Evolutionary conservation across 257 asterid genomes (phyloP).

Genomic region (Salvia rosmarinus): DNA sequence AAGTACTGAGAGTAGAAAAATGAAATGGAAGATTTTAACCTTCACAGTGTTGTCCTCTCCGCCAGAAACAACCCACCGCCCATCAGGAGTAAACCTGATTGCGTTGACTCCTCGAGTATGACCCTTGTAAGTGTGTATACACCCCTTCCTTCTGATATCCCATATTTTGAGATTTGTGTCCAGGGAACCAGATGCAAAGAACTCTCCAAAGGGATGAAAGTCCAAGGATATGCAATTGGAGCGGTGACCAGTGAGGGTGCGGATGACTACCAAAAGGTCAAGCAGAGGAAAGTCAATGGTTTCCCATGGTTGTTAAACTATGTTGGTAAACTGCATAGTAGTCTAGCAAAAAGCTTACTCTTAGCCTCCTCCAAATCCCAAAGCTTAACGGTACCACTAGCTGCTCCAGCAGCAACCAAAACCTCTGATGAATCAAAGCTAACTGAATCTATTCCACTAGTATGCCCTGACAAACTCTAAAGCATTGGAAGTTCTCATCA

Average conservation of each 20-base stretch:
- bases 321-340: constrained; percentile 23
- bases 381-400: constrained; percentile 97
- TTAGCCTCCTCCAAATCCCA: constrained; percentile 99
- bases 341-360: constrained; percentile 49
- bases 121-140: constrained; percentile 97
- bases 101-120: constrained; percentile 94
- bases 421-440: constrained; percentile 96
- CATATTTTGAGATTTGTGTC: constrained; percentile 97
- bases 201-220: constrained; percentile 98
- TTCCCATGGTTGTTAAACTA: constrained; percentile 17
- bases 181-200: constrained; percentile 97
- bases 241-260: constrained; percentile 97
- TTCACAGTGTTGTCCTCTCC: constrained; percentile 98
- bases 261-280: constrained; percentile 60
- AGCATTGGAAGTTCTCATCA: constrained; percentile 39
- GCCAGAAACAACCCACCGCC: constrained; percentile 99
- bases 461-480: constrained; percentile 96
- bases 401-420: constrained; percentile 98
- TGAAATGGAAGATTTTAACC: constrained; percentile 49
- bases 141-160: constrained; percentile 97
- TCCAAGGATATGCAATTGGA: constrained; percentile 97
- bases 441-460: constrained; percentile 98
- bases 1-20: not conserved
- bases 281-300: constrained; percentile 20
- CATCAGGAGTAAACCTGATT: constrained; percentile 97